Evolutionary conservation across 345 rosid genomes (phyloP), one percentile per base, ranked within the genome.

Genomic region (Arabidopsis arenosa): DNA sequence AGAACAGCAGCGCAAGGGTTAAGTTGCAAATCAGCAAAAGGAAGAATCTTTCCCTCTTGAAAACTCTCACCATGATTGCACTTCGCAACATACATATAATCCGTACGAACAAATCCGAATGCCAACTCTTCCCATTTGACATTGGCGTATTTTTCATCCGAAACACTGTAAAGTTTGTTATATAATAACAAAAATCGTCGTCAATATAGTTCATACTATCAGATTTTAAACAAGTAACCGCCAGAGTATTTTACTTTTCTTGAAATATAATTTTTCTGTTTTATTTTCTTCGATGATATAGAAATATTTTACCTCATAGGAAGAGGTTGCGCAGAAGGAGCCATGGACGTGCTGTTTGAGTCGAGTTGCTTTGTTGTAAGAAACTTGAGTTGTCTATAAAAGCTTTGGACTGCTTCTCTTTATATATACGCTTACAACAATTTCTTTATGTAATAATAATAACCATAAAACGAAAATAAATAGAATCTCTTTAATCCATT

Each of bases 31-130:
- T 68, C 53, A 51, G 63, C 72, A 69, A 17, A 74, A 12, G 79
- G 79, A 68, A 54, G 66, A 63, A 87, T 66, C 11, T 23, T 54
- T 2, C 91, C 89, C 0, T 53, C 63, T 17, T 80, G 78, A 62
- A 83, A 85, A 26, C 54, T 76, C 44, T 78, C 79, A 10, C 70
- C 82, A 40, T 47, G 43, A 10, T 63, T 68, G 61, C 79, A 79
- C 63, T 68, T 79, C 0, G 78, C 57, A 2, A 79, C 78, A 61
- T 79, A 79, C 81, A 79, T 79, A 39, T 45, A 9, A 14, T 56
- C 68, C 4, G 67, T 82, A 8, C 66, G 67, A 44, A 6, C 14
- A 40, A 78, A 68, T n/a, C 69, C 73, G n/a, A 72, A 78, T 44
- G 54, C 81, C 10, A 79, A 57, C 13, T 68, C 75, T 36, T 79